Conservation (phyloP, 2,329 filamentous ascomycete genomes). For the Mycosphaerelloides madeirae region DNA sequence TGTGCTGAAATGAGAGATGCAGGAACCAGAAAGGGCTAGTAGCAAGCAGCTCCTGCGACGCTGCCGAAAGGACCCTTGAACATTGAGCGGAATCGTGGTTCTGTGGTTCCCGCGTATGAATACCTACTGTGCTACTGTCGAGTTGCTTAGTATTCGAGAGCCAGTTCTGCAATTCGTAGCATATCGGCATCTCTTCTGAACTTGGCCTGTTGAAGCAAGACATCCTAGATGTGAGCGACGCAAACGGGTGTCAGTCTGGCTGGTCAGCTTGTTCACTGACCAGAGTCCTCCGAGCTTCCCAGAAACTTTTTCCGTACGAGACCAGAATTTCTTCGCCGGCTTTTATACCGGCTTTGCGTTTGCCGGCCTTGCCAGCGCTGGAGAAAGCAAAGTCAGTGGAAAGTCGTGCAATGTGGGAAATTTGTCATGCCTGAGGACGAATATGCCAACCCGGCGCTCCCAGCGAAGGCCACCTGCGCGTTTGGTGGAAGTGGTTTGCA, state of each 20-base stretch:
- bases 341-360: conserved; percentile 42
- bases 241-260: background rate
- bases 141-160: conserved; percentile 14
- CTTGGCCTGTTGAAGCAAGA: conserved; percentile 1
- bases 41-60: no score
- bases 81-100: no score
- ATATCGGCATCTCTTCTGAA: conserved; percentile 25
- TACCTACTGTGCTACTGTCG: no score
- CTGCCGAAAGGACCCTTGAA: no score
- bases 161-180: conserved; percentile 23
- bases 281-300: conserved; percentile 22
- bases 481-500: conserved; percentile 35
- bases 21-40: no score
- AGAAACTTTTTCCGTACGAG: conserved; percentile 35
- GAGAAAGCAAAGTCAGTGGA: background rate
- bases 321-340: conserved; percentile 50
- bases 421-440: conserved; percentile 37
- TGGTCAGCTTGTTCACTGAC: conserved; percentile 4
- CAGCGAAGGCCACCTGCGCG: conserved; percentile 35
- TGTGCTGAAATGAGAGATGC: no score
- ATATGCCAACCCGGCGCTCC: conserved; percentile 49
- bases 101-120: no score
- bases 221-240: background rate
- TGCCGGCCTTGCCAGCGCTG: conserved; percentile 44
- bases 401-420: background rate